Percentiles rank a stretch among this genome's conserved stretches.
phyloP scores from a whole-genome alignment of 371 early-diverging fungal genomes.

The Mucor plumbeus region DNA sequence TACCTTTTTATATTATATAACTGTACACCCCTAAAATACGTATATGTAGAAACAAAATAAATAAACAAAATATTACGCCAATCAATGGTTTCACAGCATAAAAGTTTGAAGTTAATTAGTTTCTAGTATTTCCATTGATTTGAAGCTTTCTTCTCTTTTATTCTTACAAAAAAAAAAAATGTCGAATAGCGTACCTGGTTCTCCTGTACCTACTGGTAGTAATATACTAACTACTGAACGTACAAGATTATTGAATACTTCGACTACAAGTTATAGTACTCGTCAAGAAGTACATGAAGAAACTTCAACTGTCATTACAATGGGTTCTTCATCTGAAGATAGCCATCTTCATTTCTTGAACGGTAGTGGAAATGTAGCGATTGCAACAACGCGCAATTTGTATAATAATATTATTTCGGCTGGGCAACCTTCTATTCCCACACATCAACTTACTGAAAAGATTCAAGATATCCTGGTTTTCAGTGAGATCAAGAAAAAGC shows the following conservation, averaged over 20 bases:
- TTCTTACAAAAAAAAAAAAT: not conserved
- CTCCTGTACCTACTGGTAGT: conserved; percentile 18
- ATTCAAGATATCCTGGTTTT: conserved; percentile 39
- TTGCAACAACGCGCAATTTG: not conserved
- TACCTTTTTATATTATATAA: conserved; percentile 3
- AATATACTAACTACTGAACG: conserved; percentile 18
- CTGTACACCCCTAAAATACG: not conserved
- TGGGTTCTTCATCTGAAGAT: not conserved
- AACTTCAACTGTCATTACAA: conserved; percentile 20
- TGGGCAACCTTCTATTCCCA: conserved; percentile 29
- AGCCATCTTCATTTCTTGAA: not conserved
- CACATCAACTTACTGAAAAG: conserved; percentile 33
- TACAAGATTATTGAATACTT: conserved; percentile 25
- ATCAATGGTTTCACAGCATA: conserved; percentile 9
- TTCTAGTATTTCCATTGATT: not conserved
- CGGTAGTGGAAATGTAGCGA: not conserved
- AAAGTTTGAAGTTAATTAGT: not conserved
- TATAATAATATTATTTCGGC: not conserved
- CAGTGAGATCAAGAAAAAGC: conserved; percentile 32
- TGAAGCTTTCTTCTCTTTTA: conserved; percentile 2
- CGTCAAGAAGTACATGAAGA: conserved; percentile 1
- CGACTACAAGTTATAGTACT: conserved; percentile 18
- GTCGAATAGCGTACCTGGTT: conserved; percentile 7
- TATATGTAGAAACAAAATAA: not conserved
- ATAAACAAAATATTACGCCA: conserved; percentile 10